Conservation (phyloP, 192 early-diverging fungal species). For the Mortierella antarctica region DNA sequence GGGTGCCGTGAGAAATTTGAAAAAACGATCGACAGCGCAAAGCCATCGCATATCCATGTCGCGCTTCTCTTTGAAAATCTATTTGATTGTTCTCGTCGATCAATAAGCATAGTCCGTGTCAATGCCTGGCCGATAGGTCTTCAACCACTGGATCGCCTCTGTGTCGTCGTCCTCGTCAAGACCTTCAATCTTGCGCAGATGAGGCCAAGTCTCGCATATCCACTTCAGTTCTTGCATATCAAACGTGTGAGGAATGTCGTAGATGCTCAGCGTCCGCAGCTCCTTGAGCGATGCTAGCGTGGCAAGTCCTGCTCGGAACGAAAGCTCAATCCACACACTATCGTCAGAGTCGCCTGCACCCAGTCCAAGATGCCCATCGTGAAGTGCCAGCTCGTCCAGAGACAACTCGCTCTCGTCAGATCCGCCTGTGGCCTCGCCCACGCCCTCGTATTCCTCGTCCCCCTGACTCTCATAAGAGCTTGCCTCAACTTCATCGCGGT, state of each 20-base stretch:
- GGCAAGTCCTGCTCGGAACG: conserved; percentile 21
- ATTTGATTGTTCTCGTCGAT: neutral
- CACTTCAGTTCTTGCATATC: conserved; percentile 20
- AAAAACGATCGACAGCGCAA: too few relatives aligned
- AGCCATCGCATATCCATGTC: too few relatives aligned
- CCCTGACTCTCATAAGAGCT: neutral
- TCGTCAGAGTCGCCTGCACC: neutral
- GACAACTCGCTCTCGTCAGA: neutral
- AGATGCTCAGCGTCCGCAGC: conserved; percentile 4
- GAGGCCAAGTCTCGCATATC: conserved; percentile 33
- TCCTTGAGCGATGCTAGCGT: conserved; percentile 12
- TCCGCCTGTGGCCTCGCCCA: neutral
- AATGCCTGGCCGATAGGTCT: conserved; percentile 15
- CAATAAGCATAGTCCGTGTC: neutral
- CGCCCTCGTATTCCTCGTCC: neutral
- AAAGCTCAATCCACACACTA: conserved; percentile 25
- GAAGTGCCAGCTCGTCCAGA: neutral
- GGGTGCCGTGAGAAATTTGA: too few relatives aligned
- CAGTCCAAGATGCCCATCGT: conserved; percentile 2
- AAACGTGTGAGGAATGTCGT: conserved; percentile 3
- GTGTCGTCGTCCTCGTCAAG: conserved; percentile 22
- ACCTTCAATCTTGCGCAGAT: conserved; percentile 11
- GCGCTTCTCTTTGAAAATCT: too few relatives aligned
- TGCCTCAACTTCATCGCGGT: neutral
- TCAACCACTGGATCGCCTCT: conserved; percentile 14